A percentile compares a stretch with the other conserved stretches of the same genome.
Evolutionary conservation across 2,329 filamentous ascomycete species (phyloP).

Genomic region (Didymella pinodella): DNA sequence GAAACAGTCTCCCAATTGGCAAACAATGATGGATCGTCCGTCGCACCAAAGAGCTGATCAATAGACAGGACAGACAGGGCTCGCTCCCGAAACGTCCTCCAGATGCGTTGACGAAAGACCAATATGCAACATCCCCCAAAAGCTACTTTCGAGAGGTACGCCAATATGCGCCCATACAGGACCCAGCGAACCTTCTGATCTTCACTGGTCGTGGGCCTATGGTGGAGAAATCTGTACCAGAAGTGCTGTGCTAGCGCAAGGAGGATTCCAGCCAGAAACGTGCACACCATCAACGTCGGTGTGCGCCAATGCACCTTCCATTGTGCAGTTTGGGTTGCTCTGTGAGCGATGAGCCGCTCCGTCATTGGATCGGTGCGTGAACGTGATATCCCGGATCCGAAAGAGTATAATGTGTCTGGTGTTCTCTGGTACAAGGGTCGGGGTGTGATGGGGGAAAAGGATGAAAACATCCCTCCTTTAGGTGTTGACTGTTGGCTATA

Average conservation of each 20-base stretch:
- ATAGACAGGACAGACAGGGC: conserved; percentile 47
- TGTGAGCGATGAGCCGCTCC: conserved; percentile 41
- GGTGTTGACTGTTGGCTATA: conserved; percentile 28
- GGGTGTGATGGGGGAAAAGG: conserved; percentile 22
- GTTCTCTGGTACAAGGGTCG: conserved; percentile 30
- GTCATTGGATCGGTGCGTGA: conserved; percentile 42
- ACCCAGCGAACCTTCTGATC: conserved; percentile 44
- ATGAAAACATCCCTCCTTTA: conserved; percentile 31
- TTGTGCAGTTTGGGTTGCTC: conserved; percentile 42
- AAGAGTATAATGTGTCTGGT: conserved; percentile 32
- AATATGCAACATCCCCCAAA: conserved; percentile 45
- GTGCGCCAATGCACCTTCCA: conserved; percentile 51
- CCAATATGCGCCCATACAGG: conserved; percentile 46
- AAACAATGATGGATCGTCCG: conserved; percentile 47
- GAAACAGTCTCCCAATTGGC: conserved; percentile 44
- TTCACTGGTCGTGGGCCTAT: conserved; percentile 33
- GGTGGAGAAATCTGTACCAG: conserved; percentile 43
- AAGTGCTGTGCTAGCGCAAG: conserved; percentile 46
- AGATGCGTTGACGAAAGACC: conserved; percentile 47
- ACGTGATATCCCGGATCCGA: conserved; percentile 32
- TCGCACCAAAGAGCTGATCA: conserved; percentile 47
- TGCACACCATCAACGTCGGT: conserved; percentile 36
- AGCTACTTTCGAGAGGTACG: conserved; percentile 47
- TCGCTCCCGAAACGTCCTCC: conserved; percentile 44
- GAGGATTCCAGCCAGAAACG: conserved; percentile 40